phyloP scores from a whole-genome alignment of 306 rosid species.

The Quillaja saponaria region DNA sequence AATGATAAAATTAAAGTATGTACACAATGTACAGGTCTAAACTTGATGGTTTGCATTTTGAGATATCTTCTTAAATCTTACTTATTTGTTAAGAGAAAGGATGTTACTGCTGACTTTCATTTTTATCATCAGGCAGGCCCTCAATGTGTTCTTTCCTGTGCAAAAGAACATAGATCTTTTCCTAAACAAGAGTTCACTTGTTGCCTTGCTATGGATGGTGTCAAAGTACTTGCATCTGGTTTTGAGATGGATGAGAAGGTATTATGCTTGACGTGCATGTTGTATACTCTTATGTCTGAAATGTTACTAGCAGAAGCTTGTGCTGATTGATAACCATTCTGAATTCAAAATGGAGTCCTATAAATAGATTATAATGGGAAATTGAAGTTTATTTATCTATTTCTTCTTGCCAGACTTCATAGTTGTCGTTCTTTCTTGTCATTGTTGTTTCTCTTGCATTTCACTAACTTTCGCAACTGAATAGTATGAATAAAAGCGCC shows the following conservation, averaged over 20 bases:
- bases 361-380: no score
- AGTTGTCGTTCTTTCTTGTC: no score
- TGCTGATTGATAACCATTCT: not conserved
- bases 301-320: not conserved
- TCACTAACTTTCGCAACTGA: no score
- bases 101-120: slow-evolving; percentile 20
- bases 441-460: no score
- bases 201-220: slow-evolving; percentile 94
- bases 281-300: slow-evolving; percentile 2
- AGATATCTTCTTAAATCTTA: slow-evolving; percentile 6
- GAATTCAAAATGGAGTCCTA: no score
- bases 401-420: no score
- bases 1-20: not conserved
- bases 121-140: slow-evolving; percentile 64
- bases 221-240: slow-evolving; percentile 89
- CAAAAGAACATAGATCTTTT: slow-evolving; percentile 59
- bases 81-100: not conserved
- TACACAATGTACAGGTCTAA: not conserved
- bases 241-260: slow-evolving; percentile 82
- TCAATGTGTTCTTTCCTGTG: slow-evolving; percentile 80
- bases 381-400: no score
- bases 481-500: no score
- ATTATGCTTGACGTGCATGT: slow-evolving; percentile 28
- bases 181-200: slow-evolving; percentile 83
- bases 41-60: slow-evolving; percentile 17